A percentile compares a stretch with the other conserved stretches of the same genome.
Evolutionary conservation across 192 early-diverging fungal species (phyloP).

Genomic region (Gaertneriomyces semiglobifer): DNA sequence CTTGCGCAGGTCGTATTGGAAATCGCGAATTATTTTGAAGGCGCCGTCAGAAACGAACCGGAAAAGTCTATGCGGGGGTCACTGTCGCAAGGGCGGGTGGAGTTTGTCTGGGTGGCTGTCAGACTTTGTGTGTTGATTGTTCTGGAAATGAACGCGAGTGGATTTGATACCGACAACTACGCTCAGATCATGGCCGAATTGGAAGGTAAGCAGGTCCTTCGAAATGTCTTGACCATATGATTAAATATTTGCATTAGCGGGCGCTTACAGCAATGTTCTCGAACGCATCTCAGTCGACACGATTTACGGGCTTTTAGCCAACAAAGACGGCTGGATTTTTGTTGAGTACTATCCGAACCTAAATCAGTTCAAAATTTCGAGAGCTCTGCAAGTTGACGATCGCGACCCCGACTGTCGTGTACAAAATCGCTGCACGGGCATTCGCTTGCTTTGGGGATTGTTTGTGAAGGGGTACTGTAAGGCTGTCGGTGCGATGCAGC

Average conservation of each 20-base stretch:
- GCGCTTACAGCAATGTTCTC: neutral
- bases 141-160: conserved; percentile 11
- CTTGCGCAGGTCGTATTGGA: too few species aligned
- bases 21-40: neutral
- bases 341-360: neutral
- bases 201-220: conserved; percentile 20
- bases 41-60: conserved; percentile 9
- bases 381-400: neutral
- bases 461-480: conserved; percentile 6
- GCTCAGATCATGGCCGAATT: conserved; percentile 16
- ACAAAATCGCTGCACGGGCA: neutral
- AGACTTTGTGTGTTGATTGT: conserved; percentile 4
- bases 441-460: neutral
- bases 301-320: neutral
- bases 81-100: conserved; percentile 2
- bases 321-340: conserved; percentile 18
- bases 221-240: too few species aligned
- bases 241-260: conserved; percentile 4
- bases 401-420: neutral
- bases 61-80: conserved; percentile 16
- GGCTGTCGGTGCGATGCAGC: conserved; percentile 17
- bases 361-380: conserved; percentile 2
- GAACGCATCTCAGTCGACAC: neutral
- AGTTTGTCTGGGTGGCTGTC: conserved; percentile 20
- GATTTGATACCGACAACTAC: conserved; percentile 7